Percentiles rank a stretch among this genome's conserved stretches.
These are phyloP conservation scores for Paraleonurus japonicus DNA, from an alignment of 257 asterid species.

Conservation along the genomic window DNA sequence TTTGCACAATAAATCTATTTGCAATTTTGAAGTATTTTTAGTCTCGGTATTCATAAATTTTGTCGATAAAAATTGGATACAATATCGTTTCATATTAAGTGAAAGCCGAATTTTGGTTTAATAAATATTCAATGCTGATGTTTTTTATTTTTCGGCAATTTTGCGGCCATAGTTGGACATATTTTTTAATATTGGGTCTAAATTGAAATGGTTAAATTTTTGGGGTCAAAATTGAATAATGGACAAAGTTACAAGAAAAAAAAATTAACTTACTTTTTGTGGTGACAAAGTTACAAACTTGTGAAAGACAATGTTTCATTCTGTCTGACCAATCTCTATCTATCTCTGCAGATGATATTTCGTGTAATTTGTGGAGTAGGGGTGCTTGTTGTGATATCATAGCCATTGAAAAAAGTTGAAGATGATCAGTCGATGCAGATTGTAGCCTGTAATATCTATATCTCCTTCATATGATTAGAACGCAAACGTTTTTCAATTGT, in stretches of 20 bases:
- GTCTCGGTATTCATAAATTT: not conserved
- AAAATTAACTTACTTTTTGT: too few species aligned
- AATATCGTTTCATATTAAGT: too few species aligned
- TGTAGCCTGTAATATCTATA: not conserved
- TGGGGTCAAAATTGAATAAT: too few species aligned
- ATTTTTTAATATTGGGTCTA: not conserved
- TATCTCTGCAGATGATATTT: slow-evolving; percentile 2
- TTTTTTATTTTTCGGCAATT: too few species aligned
- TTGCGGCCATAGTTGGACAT: too few species aligned
- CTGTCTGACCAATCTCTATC: not conserved
- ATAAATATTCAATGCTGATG: too few species aligned
- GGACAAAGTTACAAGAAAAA: too few species aligned
- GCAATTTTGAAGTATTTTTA: too few species aligned
- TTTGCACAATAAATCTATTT: too few species aligned
- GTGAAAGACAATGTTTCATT: not conserved
- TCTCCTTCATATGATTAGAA: not conserved
- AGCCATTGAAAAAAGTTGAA: not conserved
- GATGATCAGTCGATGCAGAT: not conserved
- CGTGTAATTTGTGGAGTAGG: slow-evolving; percentile 19
- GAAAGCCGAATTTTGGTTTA: too few species aligned
- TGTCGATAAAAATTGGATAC: not conserved
- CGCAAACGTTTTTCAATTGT: not conserved
- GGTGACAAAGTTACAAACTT: not conserved
- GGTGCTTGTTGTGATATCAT: slow-evolving; percentile 18
- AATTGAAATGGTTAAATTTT: too few species aligned